Conservation (phyloP, 257 asterid genomes). For the Plectranthus barbatus region DNA sequence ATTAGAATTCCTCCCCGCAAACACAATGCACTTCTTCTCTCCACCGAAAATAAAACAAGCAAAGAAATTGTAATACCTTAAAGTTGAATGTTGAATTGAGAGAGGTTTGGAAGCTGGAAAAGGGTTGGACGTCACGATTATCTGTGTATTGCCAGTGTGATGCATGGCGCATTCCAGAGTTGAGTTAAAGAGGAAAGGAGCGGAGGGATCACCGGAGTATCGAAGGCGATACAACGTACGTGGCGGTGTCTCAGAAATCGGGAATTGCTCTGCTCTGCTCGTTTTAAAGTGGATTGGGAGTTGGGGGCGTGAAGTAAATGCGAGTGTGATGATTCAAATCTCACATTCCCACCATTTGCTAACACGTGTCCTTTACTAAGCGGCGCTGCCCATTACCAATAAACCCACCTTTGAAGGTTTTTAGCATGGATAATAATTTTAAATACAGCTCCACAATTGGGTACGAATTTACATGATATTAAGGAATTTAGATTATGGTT, state of each 20-base stretch:
- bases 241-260: neutral
- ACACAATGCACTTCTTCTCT: too few species aligned
- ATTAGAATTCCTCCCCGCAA: neutral
- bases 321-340: neutral
- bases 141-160: too few species aligned
- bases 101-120: neutral
- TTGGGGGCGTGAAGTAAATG: too few species aligned
- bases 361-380: constrained; percentile 7
- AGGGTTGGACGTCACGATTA: neutral
- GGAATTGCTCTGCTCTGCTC: neutral
- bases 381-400: too few species aligned
- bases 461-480: too few species aligned
- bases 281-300: too few species aligned
- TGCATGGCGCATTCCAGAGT: constrained; percentile 11
- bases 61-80: neutral
- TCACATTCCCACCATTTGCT: neutral
- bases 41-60: too few species aligned
- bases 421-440: too few species aligned
- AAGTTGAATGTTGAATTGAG: neutral
- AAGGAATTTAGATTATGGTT: too few species aligned
- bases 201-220: constrained; percentile 3
- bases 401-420: too few species aligned
- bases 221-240: constrained; percentile 8
- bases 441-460: too few species aligned
- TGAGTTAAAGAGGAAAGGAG: neutral